Conservation (phyloP, 179 eudicot species). For the Sideroxylon spinosum region DNA sequence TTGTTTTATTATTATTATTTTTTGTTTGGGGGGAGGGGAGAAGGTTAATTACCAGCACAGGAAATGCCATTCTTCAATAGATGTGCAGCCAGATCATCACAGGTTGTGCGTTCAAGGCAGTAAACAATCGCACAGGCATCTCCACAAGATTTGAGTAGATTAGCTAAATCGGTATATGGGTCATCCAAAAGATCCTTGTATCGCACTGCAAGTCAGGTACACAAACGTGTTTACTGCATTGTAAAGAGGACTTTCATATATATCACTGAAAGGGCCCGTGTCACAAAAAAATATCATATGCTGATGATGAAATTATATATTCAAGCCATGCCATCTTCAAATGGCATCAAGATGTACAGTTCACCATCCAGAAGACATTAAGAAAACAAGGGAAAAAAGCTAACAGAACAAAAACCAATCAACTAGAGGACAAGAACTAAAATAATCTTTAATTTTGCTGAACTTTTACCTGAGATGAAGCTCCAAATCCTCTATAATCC, state of each 20-base stretch:
- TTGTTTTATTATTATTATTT: too few species aligned
- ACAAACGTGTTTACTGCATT: neutral
- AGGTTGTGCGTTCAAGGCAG: conserved; percentile 89
- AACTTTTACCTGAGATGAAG: neutral
- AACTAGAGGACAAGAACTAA: neutral
- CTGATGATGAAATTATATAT: neutral
- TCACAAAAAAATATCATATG: neutral
- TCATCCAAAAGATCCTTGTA: conserved; percentile 86
- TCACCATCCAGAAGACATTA: neutral
- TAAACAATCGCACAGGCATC: conserved; percentile 79
- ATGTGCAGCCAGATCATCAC: conserved; percentile 78
- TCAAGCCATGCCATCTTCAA: conserved; percentile 6
- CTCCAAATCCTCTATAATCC: conserved; percentile 1
- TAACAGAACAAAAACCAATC: neutral
- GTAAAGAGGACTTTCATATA: neutral
- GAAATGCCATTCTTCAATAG: conserved; percentile 60
- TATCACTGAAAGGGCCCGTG: neutral
- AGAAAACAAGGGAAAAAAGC: neutral
- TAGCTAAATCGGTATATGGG: conserved; percentile 67
- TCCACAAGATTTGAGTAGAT: conserved; percentile 62
- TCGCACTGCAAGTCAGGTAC: conserved; percentile 58
- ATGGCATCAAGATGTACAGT: neutral
- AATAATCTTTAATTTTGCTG: conserved; percentile 5
- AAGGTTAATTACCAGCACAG: conserved; percentile 60
- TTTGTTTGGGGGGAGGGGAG: neutral